Evolutionary conservation across 192 early-diverging fungal species (phyloP), one percentile per base, ranked within the genome.

Genomic region (Backusella morwellensis): DNA sequence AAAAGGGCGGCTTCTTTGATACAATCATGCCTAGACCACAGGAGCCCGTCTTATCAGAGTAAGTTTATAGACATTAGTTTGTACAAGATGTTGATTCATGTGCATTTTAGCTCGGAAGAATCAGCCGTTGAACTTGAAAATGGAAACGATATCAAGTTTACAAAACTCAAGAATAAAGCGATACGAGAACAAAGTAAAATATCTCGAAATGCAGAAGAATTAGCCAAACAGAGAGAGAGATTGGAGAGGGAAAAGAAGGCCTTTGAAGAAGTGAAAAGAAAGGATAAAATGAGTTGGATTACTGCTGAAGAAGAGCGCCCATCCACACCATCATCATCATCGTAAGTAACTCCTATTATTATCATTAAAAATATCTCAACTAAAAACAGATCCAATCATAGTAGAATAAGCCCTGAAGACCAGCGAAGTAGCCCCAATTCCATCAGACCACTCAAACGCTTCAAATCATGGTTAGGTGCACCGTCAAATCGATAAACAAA

Each of bases 141-240:
- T 1, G 88, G 88, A 50, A 80, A 81, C n/a, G 75, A 81, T 38
- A 79, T 74, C 6, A 68, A 90, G 66, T 83, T 85, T 41, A 78
- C 85, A 19, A 12, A 36, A 36, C 79, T 91, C 71, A 77, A 83
- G n/a, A 66, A 71, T 44, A 80, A 92, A 77, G 84, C 93, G 26
- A 87, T 90, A 56, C 83, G 85, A 38, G 91, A 95, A 74, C 91
- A 91, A 14, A 56, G 79, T 29, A 86, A 85, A 74, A 90, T 95
- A 63, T 91, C 92, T 0, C 89, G 92, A 44, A 91, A 91, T 5
- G 93, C 92, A 15, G 87, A 94, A 19, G 80, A 89, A 77, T 79
- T 95, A 2, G 94, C 91, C 23, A 75, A 89, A 21, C 92, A 95
- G 71, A 86, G 94, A 63, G 79, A 78, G 9, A 83, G 77, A 56